A percentile compares a stretch with the other conserved stretches of the same genome.
Evolutionary conservation across 1,139 yeast species (phyloP).

Genomic region (Saccharomyces hybrid): DNA sequence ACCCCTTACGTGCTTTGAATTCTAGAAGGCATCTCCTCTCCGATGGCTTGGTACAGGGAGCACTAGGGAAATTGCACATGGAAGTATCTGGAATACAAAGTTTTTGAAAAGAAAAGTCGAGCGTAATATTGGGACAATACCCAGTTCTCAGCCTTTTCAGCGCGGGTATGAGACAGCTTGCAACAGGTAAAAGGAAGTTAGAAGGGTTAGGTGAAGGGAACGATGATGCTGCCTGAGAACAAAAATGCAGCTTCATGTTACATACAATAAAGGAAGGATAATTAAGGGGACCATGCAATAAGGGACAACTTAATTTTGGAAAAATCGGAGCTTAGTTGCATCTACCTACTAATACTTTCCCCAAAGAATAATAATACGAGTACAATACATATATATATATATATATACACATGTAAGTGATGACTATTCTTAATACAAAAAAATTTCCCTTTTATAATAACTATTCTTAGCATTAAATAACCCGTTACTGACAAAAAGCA

Average conservation of each 20-base stretch:
- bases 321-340: neutral
- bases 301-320: neutral
- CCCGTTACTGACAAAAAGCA: neutral
- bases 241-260: neutral
- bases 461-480: neutral
- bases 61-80: neutral
- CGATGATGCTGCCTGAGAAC: neutral
- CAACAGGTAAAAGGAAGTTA: neutral
- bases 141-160: neutral
- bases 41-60: neutral
- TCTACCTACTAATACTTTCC: neutral
- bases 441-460: neutral
- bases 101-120: neutral
- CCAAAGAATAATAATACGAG: neutral
- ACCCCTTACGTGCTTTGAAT: neutral
- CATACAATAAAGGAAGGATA: neutral
- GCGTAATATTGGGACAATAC: slow-evolving; percentile 1
- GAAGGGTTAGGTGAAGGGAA: neutral
- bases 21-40: neutral
- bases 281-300: neutral
- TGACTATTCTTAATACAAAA: neutral
- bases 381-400: neutral
- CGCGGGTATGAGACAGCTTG: neutral
- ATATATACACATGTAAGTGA: neutral
- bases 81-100: slow-evolving; percentile 3